Conservation (phyloP, 2,329 filamentous ascomycete genomes). For the Phyllosticta citriasiana region DNA sequence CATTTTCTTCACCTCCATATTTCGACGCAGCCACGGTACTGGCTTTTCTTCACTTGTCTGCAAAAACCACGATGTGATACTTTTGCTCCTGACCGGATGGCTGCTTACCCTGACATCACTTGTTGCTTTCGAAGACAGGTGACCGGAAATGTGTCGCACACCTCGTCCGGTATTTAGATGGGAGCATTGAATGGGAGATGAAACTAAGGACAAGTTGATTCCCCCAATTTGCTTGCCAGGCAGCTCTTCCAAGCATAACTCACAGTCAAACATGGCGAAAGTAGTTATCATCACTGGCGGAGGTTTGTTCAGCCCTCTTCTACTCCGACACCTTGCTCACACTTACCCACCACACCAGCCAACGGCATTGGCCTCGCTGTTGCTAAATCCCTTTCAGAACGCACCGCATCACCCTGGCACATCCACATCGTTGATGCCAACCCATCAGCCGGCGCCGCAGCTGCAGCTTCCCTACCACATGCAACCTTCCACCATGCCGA, state of each 20-base stretch:
- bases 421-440: slow-evolving; percentile 34
- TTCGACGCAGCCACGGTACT: not conserved
- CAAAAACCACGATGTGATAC: not conserved
- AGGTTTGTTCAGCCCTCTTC: not conserved
- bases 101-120: not conserved
- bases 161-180: not conserved
- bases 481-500: slow-evolving; percentile 31
- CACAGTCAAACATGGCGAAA: not conserved
- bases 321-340: not conserved
- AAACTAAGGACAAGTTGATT: not conserved
- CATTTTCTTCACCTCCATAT: not conserved
- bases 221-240: not conserved
- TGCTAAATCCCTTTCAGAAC: slow-evolving; percentile 28
- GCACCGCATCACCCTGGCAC: slow-evolving; percentile 25
- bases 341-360: slow-evolving; percentile 19
- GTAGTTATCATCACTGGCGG: not conserved
- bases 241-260: not conserved
- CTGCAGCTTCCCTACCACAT: slow-evolving; percentile 17
- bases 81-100: too few species aligned
- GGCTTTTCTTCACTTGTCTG: not conserved
- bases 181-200: not conserved
- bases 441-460: slow-evolving; percentile 23
- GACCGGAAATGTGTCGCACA: not conserved
- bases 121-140: not conserved
- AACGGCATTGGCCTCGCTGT: slow-evolving; percentile 36